Evolutionary conservation across 1,284 basidiomycete genomes (phyloP), one percentile per base, ranked within the genome.

Genomic region (Pseudozyma pruni): DNA sequence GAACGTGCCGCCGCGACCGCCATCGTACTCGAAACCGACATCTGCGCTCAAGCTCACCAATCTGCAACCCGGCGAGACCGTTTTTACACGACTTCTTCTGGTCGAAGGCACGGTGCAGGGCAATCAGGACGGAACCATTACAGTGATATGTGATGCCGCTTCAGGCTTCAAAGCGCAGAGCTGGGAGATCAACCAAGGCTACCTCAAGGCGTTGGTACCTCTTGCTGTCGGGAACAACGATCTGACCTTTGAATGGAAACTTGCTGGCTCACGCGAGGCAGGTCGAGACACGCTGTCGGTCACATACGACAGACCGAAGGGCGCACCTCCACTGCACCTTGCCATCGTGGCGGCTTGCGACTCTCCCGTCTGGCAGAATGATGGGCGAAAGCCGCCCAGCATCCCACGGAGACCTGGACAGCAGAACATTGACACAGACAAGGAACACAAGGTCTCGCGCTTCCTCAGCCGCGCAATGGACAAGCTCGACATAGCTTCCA

Each of bases 121-220:
- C 19, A 14, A 25, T 3, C 13, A 45, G 13, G 46, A 52, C n/a
- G 57, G 50, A 14, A 52, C 13, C 3, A 11, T 73, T 19, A 38
- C 25, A 13, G 51, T 67, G 2, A 33, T 7, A 2, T 39, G 35
- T 17, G 71, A 64, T 22, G 2, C 35, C 0, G 37, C 23, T 8
- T 51, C 51, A 1, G 60, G 56, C 23, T 73, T 73, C 67, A 27
- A 50, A 22, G 8, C 27, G 8, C 33, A 50, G 16, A 37, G 19
- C 2, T 73, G 71, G 71, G 60, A 73, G 42, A 47, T 73, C 35
- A 70, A 73, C 19, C 39, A 44, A 11, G 54, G 57, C 23, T 52
- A 44, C 25, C 71, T 67, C 54, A 74, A 74, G 44, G 72, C 72
- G 13, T 44, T 74, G 2, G 56, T 71, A 2, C 61, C 60, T 16